phyloP scores from a whole-genome alignment of 2,329 filamentous ascomycete species.

The Fusarium sp. region DNA sequence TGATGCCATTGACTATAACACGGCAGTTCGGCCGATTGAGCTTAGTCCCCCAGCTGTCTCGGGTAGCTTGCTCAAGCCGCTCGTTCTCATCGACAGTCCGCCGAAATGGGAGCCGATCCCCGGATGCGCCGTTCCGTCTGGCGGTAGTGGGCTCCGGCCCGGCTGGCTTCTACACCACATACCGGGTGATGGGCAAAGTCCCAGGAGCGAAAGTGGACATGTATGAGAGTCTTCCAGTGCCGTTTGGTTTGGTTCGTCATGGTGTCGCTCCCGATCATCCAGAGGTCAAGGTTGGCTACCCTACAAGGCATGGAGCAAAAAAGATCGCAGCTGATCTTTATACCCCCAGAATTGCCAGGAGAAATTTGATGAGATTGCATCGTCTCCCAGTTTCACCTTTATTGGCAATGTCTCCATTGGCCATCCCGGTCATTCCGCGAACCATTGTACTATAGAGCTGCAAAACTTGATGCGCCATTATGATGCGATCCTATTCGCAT shows the following conservation, averaged over 20 bases:
- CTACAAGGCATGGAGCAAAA: slow-evolving; percentile 1
- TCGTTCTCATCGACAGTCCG: slow-evolving; percentile 20
- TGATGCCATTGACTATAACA: slow-evolving; percentile 21
- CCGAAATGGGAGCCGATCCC: slow-evolving; percentile 32
- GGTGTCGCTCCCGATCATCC: slow-evolving; percentile 99
- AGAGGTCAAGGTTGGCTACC: slow-evolving; percentile 83
- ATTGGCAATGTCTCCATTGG: slow-evolving; percentile 90
- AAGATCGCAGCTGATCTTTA: slow-evolving; percentile 6
- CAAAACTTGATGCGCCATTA: slow-evolving; percentile 81
- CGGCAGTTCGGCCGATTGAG: slow-evolving; percentile 12
- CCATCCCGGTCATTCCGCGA: slow-evolving; percentile 53
- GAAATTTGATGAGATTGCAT: slow-evolving; percentile 90
- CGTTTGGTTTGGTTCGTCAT: slow-evolving; percentile 91
- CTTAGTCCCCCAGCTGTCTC: neutral
- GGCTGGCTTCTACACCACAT: slow-evolving; percentile 94
- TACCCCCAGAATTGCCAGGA: slow-evolving; percentile 85
- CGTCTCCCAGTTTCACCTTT: slow-evolving; percentile 86
- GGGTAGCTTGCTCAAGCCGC: slow-evolving; percentile 9
- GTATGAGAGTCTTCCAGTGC: slow-evolving; percentile 94
- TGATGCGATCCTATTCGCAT: slow-evolving; percentile 91
- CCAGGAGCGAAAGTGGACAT: slow-evolving; percentile 84
- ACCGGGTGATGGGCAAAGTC: slow-evolving; percentile 83
- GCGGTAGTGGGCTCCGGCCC: slow-evolving; percentile 94
- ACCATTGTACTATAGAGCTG: slow-evolving; percentile 71
- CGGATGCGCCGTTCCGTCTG: slow-evolving; percentile 74